Conservation (phyloP, 768 basidiomycete genomes). For the Boletus subcaerulescens region DNA sequence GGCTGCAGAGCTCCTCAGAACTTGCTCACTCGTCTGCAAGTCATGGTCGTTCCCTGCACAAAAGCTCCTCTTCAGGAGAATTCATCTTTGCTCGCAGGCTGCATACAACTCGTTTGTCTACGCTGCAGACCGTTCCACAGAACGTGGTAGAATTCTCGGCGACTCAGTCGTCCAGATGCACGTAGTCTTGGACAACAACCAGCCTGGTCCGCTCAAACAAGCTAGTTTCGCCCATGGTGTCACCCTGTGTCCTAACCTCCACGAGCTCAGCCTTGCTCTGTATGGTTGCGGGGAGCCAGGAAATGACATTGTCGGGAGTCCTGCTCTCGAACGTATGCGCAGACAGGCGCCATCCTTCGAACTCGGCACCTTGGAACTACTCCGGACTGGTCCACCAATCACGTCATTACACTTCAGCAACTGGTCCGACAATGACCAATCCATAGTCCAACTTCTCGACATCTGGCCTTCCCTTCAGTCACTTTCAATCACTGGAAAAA, state of each 20-base stretch:
- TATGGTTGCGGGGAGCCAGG: slow-evolving; percentile 57
- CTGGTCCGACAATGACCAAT: slow-evolving; percentile 62
- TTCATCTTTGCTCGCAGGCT: slow-evolving; percentile 50
- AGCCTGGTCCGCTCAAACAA: slow-evolving; percentile 55
- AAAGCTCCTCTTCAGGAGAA: slow-evolving; percentile 58
- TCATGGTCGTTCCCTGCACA: slow-evolving; percentile 66
- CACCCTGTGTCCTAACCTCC: slow-evolving; percentile 56
- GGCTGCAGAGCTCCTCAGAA: slow-evolving; percentile 43
- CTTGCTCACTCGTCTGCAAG: slow-evolving; percentile 63
- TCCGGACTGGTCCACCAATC: slow-evolving; percentile 54
- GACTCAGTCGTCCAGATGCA: slow-evolving; percentile 53
- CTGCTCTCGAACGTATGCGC: slow-evolving; percentile 45
- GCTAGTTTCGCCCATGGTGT: slow-evolving; percentile 58
- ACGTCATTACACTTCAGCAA: slow-evolving; percentile 60
- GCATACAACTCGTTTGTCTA: slow-evolving; percentile 53
- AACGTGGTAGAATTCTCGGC: slow-evolving; percentile 48
- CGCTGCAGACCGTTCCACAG: slow-evolving; percentile 47
- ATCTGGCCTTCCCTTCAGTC: slow-evolving; percentile 58
- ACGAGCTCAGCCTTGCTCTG: slow-evolving; percentile 52
- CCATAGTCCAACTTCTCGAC: slow-evolving; percentile 59
- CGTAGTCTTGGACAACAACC: slow-evolving; percentile 64
- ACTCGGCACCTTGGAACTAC: slow-evolving; percentile 46
- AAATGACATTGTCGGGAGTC: slow-evolving; percentile 47
- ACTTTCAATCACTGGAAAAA: slow-evolving; percentile 58
- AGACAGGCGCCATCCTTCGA: slow-evolving; percentile 55